Evolutionary conservation across 805 yeast genomes (phyloP), one percentile per base, ranked within the genome.

Genomic region (Ogataea zsoltii): DNA sequence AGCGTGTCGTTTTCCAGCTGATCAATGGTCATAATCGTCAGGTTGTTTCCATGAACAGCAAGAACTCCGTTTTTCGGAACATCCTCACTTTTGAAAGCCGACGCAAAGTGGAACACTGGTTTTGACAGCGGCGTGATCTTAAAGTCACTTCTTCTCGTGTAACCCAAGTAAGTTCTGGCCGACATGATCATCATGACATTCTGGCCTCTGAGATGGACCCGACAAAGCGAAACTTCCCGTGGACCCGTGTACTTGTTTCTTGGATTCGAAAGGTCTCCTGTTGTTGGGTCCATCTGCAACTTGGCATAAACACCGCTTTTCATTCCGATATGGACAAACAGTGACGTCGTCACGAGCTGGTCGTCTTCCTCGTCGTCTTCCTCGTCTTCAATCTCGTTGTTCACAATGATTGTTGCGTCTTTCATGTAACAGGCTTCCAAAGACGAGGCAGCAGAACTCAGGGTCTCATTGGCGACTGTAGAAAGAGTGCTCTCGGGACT

Each of bases 251-350:
- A 89, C 57, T 83, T 82, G 14, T 81, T 79, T 55, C 85, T 71
- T 1, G 89, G 78, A 51, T 85, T 83, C 1, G 77, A 68, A 12
- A 85, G 61, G 16, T 79, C 73, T 3, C 96, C 97, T 3, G 83
- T 71, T 4, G 67, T 56, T 0, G 61, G 57, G 57, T 86, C 88
- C 31, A 90, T 54, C 5, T 69, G 65, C 0, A 88, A 77, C 14
- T 83, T 69, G 2, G 83, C 82, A 65, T 85, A 88, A 1, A 91
- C 79, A 16, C 98, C 98, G 62, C 82, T 88, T n/a, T 68, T 75
- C 72, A 90, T 73, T 1, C 97, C 97, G 40, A 89, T 76, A 63
- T 90, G 95, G 10, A 87, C 73, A 47, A 68, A 72, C 3, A 68
- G 46, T 0, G 54, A 48, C 34, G 49, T 48, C 14, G 49, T 35